phyloP scores from a whole-genome alignment of 176 grass and related monocot species.

The Thinopyrum elongatum region DNA sequence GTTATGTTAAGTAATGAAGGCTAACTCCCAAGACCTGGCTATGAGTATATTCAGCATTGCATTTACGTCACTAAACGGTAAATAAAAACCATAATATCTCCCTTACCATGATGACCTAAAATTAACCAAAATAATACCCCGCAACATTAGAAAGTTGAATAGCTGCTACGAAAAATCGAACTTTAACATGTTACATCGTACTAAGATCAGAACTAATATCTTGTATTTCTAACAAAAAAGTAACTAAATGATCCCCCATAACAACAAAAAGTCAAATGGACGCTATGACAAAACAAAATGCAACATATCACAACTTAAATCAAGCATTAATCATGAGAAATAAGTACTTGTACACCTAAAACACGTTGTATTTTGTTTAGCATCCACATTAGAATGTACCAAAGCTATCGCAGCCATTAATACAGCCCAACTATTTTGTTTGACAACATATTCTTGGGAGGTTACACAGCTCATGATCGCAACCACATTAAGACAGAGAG shows the following conservation, averaged over 20 bases:
- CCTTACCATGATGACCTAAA: neutral
- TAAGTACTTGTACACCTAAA: neutral
- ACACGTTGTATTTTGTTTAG: neutral
- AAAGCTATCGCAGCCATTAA: constrained; percentile 9
- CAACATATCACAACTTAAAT: neutral
- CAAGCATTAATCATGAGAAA: neutral
- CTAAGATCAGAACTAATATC: neutral
- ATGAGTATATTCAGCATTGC: neutral
- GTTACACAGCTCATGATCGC: neutral
- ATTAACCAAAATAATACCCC: neutral
- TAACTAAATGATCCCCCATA: neutral
- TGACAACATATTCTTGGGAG: neutral
- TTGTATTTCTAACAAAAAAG: neutral
- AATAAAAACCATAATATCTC: neutral
- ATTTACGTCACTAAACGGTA: neutral
- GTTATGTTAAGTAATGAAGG: neutral
- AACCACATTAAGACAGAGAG: neutral
- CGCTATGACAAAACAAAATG: neutral
- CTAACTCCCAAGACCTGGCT: neutral
- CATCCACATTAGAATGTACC: neutral
- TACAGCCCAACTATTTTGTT: neutral
- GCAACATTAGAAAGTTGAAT: neutral
- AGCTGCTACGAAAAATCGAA: neutral
- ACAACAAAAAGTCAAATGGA: neutral
- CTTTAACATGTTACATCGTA: neutral